phyloP scores from a whole-genome alignment of 2,329 filamentous ascomycete genomes.

The Phaeophleospora eucalypticola region DNA sequence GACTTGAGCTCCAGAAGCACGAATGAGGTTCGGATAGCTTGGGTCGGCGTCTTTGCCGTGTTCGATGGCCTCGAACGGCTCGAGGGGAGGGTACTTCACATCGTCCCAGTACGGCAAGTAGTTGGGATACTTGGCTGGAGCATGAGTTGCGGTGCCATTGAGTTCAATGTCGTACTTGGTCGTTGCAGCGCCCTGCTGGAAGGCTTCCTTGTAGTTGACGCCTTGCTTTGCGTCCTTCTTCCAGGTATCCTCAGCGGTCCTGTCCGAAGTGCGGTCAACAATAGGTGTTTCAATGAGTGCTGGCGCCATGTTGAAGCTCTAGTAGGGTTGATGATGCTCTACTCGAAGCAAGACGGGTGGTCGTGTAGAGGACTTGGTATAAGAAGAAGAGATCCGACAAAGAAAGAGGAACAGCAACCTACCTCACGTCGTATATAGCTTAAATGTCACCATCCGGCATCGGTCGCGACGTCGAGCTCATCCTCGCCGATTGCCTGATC shows the following conservation, averaged over 20 bases:
- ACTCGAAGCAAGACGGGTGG: not conserved
- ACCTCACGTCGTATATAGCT: conserved; percentile 13
- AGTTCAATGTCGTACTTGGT: conserved; percentile 51
- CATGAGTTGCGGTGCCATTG: conserved; percentile 50
- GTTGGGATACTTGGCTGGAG: conserved; percentile 58
- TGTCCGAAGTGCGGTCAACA: conserved; percentile 19
- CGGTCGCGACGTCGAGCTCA: conserved; percentile 4
- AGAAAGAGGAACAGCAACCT: conserved; percentile 3
- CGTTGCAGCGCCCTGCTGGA: conserved; percentile 38
- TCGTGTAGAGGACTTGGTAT: not conserved
- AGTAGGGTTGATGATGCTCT: no score
- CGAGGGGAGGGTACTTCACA: conserved; percentile 57
- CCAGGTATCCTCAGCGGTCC: conserved; percentile 22
- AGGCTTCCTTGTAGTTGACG: conserved; percentile 41
- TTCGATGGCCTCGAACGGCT: conserved; percentile 68
- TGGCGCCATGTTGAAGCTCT: conserved; percentile 39
- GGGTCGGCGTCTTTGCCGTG: conserved; percentile 72
- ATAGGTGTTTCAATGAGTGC: conserved; percentile 37
- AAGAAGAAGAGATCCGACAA: no score
- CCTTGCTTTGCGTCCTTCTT: conserved; percentile 26
- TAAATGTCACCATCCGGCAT: conserved; percentile 19
- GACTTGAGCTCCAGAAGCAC: conserved; percentile 40
- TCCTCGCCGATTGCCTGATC: not conserved
- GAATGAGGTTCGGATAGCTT: conserved; percentile 63
- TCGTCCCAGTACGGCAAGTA: conserved; percentile 46